Percentiles rank a stretch among this genome's conserved stretches.
These are phyloP conservation scores for Penicillium angulare DNA, from an alignment of 495 filamentous ascomycete genomes.

Conservation along the genomic window DNA sequence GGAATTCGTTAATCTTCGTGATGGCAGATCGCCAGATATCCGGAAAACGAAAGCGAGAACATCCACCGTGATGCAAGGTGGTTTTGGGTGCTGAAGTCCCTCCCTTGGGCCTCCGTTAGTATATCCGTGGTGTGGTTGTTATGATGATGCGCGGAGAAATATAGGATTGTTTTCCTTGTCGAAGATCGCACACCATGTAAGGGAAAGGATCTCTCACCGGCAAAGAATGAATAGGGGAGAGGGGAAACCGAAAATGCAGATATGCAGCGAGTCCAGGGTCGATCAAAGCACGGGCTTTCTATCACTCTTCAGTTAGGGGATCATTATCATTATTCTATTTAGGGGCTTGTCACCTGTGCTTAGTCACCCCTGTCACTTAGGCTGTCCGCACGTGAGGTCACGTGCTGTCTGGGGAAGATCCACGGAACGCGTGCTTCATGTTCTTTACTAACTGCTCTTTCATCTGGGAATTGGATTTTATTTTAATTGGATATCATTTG, in stretches of 20 bases:
- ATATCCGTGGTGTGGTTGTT: slow-evolving; percentile 14
- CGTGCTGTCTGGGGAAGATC: not conserved
- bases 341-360: slow-evolving; percentile 2
- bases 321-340: not conserved
- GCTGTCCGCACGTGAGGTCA: not conserved
- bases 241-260: slow-evolving; percentile 13
- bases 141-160: not conserved
- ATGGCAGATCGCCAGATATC: slow-evolving; percentile 19
- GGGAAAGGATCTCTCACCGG: slow-evolving; percentile 11
- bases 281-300: slow-evolving; percentile 29
- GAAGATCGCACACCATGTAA: not conserved
- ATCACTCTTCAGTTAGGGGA: slow-evolving; percentile 25
- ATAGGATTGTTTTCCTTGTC: not conserved
- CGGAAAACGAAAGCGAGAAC: slow-evolving; percentile 15
- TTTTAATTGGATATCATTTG: not conserved
- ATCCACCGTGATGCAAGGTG: slow-evolving; percentile 19
- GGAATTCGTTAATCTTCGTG: slow-evolving; percentile 2
- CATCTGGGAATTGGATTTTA: not conserved
- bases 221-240: slow-evolving; percentile 9
- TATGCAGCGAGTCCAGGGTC: slow-evolving; percentile 28
- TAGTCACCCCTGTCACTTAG: not conserved
- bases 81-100: slow-evolving; percentile 19
- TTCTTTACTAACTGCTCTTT: not conserved
- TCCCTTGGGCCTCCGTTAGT: slow-evolving; percentile 24
- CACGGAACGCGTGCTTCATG: not conserved